A percentile compares a stretch with the other conserved stretches of the same genome.
These are phyloP conservation scores for Sorghum bicolor DNA, from an alignment of 176 grass and related monocot species.

Conservation along the genomic window Sorghum_bicolor_NCBIv3 NC_012872.2:10004501-10005000, in stretches of 20 bases:
- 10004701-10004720: slow-evolving; percentile 44
- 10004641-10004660: too few relatives aligned
- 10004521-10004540: slow-evolving; percentile 62
- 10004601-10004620: not conserved
- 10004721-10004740: slow-evolving; percentile 84
- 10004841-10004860: not conserved
- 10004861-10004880: not conserved
- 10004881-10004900: not conserved
- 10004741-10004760: slow-evolving; percentile 74
- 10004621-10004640: too few relatives aligned
- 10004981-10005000: slow-evolving; percentile 85
- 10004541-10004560: slow-evolving; percentile 65
- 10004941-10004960: not conserved
- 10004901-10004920: not conserved
- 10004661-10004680: not conserved
- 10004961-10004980: slow-evolving; percentile 97
- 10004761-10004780: slow-evolving; percentile 75
- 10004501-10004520: slow-evolving; percentile 64
- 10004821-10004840: slow-evolving; percentile 55
- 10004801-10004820: slow-evolving; percentile 78
- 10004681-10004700: not conserved
- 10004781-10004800: slow-evolving; percentile 78
- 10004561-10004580: slow-evolving; percentile 53
- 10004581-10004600: not conserved
- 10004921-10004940: not conserved